These are phyloP conservation scores for Gloeophyllum trabeum DNA, from an alignment of 768 basidiomycete genomes.

Conservation along the genomic window DNA sequence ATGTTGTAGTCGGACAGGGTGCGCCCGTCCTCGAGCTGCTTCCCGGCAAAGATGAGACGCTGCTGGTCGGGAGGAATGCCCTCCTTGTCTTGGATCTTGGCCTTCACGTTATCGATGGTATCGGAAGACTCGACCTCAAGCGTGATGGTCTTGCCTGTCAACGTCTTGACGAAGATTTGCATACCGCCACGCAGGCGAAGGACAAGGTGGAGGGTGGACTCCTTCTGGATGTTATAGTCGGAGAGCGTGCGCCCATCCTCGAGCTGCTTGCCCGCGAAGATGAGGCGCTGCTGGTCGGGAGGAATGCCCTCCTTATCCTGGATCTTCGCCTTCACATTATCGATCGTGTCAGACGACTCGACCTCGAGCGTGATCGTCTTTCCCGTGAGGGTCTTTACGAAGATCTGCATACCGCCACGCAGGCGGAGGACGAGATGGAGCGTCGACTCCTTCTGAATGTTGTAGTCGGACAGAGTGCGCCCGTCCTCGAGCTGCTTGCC, in stretches of 20 bases:
- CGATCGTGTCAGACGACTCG: constrained; percentile 68
- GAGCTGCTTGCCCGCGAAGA: constrained; percentile 93
- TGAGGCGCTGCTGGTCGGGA: constrained; percentile 90
- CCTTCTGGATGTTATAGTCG: constrained; percentile 93
- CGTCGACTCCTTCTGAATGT: constrained; percentile 53
- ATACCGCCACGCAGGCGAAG: constrained; percentile 88
- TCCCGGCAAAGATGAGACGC: constrained; percentile 85
- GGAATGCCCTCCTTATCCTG: constrained; percentile 82
- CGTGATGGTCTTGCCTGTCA: constrained; percentile 90
- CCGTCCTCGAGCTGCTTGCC: constrained; percentile 83
- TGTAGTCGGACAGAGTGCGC: constrained; percentile 59
- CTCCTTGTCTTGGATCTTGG: constrained; percentile 93
- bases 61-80: constrained; percentile 85
- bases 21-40: constrained; percentile 86
- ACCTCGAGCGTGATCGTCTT: constrained; percentile 90
- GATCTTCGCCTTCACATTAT: constrained; percentile 75
- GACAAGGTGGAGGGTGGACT: constrained; percentile 84
- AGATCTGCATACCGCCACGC: constrained; percentile 63
- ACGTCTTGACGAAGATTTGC: constrained; percentile 76
- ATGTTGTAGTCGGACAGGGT: constrained; percentile 89
- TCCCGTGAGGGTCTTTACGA: constrained; percentile 81
- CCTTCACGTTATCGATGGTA: constrained; percentile 81
- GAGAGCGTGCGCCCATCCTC: constrained; percentile 89
- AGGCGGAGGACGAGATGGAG: constrained; percentile 32
- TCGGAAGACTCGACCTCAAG: constrained; percentile 81